phyloP scores from a whole-genome alignment of 768 basidiomycete genomes.

The Hebeloma cylindrosporum region DNA sequence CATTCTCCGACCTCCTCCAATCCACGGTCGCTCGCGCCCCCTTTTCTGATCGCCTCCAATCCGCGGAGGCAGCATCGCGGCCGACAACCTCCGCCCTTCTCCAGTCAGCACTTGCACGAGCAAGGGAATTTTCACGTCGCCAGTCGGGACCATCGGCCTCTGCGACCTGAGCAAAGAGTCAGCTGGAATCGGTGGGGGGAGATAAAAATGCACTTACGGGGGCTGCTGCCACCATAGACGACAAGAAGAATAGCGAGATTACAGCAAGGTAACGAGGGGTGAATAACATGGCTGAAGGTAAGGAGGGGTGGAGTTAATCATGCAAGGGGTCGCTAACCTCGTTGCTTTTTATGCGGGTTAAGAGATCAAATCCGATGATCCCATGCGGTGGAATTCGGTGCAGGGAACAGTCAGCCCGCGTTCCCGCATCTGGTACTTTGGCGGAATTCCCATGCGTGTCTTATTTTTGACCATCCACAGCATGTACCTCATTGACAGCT shows the following conservation, averaged over 20 bases:
- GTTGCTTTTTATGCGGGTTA: slow-evolving; percentile 37
- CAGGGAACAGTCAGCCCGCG: slow-evolving; percentile 35
- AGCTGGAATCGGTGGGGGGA: slow-evolving; percentile 8
- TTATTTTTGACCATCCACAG: slow-evolving; percentile 21
- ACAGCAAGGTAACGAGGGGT: slow-evolving; percentile 34
- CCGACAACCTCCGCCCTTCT: slow-evolving; percentile 9
- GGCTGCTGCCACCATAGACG: slow-evolving; percentile 32
- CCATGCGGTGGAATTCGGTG: slow-evolving; percentile 30
- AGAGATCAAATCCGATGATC: slow-evolving; percentile 36
- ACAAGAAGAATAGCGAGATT: slow-evolving; percentile 33
- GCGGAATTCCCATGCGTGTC: slow-evolving; percentile 29
- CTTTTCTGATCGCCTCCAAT: slow-evolving; percentile 13
- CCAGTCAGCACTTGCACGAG: slow-evolving; percentile 18
- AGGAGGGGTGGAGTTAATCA: slow-evolving; percentile 25
- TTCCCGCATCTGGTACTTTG: slow-evolving; percentile 33
- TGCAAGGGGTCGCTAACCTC: slow-evolving; percentile 19
- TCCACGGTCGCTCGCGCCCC: slow-evolving; percentile 13
- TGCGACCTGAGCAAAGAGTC: slow-evolving; percentile 14
- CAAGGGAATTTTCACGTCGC: slow-evolving; percentile 18
- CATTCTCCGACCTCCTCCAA: slow-evolving; percentile 16
- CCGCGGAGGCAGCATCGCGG: slow-evolving; percentile 6
- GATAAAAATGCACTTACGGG: slow-evolving; percentile 32
- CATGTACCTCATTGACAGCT: slow-evolving; percentile 24
- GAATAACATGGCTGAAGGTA: slow-evolving; percentile 31
- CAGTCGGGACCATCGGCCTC: slow-evolving; percentile 18